These are phyloP conservation scores for Penicillium sp. DNA, from an alignment of 2,329 filamentous ascomycete species.

Conservation along the genomic window DNA sequence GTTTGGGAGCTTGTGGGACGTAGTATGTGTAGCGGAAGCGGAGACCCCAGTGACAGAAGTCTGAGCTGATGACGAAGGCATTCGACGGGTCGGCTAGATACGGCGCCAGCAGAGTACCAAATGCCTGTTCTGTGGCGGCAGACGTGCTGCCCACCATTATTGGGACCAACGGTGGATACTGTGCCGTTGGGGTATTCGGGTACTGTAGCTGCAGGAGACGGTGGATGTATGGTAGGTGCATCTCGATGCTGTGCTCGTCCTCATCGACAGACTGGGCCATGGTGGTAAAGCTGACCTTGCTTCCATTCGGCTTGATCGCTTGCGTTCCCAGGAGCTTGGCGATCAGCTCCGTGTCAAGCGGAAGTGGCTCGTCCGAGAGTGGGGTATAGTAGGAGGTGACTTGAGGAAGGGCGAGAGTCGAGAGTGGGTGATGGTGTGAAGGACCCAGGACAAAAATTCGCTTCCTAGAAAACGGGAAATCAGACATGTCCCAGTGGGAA, in stretches of 20 bases:
- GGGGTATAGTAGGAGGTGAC: slow-evolving; percentile 54
- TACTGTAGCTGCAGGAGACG: slow-evolving; percentile 60
- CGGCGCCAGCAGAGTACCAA: slow-evolving; percentile 67
- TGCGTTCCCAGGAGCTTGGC: slow-evolving; percentile 32
- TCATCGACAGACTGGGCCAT: slow-evolving; percentile 68
- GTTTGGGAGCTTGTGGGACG: slow-evolving; percentile 47
- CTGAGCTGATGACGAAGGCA: slow-evolving; percentile 83
- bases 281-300: slow-evolving; percentile 37
- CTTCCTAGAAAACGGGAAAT: slow-evolving; percentile 52
- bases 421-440: slow-evolving; percentile 80
- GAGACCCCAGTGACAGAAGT: slow-evolving; percentile 94
- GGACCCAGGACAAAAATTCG: slow-evolving; percentile 89
- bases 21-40: slow-evolving; percentile 84
- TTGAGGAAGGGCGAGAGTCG: slow-evolving; percentile 69
- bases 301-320: slow-evolving; percentile 28
- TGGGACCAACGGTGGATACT: slow-evolving; percentile 73
- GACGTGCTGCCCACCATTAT: slow-evolving; percentile 78
- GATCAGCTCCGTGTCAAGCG: slow-evolving; percentile 44
- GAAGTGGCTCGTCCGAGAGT: slow-evolving; percentile 42
- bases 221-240: slow-evolving; percentile 93
- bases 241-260: slow-evolving; percentile 88
- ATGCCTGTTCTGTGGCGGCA: slow-evolving; percentile 59
- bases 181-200: slow-evolving; percentile 46
- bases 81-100: slow-evolving; percentile 71
- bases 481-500: slow-evolving; percentile 2